Evolutionary conservation across 371 early-diverging fungal genomes (phyloP).

Genomic region (Amoeboaphelidium protococcarum): DNA sequence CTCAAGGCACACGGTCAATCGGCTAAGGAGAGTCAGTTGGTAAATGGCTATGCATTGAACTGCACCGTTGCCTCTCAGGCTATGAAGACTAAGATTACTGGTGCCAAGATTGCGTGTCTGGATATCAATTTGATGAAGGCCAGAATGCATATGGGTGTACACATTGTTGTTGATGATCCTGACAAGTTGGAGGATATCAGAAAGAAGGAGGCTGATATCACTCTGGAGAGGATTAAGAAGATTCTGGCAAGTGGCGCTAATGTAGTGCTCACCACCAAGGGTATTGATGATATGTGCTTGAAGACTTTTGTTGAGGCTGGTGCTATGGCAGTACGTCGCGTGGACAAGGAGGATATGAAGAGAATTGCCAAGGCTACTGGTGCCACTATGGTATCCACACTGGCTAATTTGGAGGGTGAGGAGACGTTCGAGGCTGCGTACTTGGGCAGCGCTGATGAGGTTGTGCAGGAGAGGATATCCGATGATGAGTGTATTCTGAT

Average conservation of each 20-base stretch:
- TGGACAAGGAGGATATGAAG: slow-evolving; percentile 90
- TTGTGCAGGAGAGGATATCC: slow-evolving; percentile 82
- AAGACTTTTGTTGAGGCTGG: slow-evolving; percentile 90
- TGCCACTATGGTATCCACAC: slow-evolving; percentile 79
- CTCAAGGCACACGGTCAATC: slow-evolving; percentile 96
- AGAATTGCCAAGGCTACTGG: slow-evolving; percentile 94
- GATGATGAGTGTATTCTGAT: slow-evolving; percentile 96
- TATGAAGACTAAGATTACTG: slow-evolving; percentile 61
- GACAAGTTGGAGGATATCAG: slow-evolving; percentile 94
- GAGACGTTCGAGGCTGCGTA: slow-evolving; percentile 76
- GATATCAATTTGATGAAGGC: slow-evolving; percentile 98
- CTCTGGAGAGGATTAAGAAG: slow-evolving; percentile 81
- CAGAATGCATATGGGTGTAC: slow-evolving; percentile 92
- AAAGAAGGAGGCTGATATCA: slow-evolving; percentile 82
- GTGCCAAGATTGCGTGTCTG: slow-evolving; percentile 93
- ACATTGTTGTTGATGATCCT: slow-evolving; percentile 93
- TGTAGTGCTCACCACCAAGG: slow-evolving; percentile 95
- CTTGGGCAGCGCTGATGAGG: slow-evolving; percentile 85
- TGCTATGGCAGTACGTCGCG: slow-evolving; percentile 80
- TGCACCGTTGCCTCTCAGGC: slow-evolving; percentile 86
- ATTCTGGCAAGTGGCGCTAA: slow-evolving; percentile 92
- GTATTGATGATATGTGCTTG: slow-evolving; percentile 95
- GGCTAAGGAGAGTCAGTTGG: slow-evolving; percentile 64
- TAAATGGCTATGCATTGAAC: slow-evolving; percentile 96
- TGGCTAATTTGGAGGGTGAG: slow-evolving; percentile 92